phyloP scores from a whole-genome alignment of 129 eudicot species.

The Artemisia annua region DNA sequence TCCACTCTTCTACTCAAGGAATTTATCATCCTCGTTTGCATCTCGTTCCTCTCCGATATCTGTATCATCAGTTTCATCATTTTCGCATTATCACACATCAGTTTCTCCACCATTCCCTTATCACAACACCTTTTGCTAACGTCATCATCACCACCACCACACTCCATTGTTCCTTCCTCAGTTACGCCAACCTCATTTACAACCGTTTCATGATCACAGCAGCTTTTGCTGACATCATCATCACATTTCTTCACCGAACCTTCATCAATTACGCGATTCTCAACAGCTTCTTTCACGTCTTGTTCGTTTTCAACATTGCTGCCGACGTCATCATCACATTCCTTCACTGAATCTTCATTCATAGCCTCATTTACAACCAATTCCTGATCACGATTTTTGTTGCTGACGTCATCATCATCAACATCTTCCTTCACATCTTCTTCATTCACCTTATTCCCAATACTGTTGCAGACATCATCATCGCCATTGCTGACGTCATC shows the following conservation, averaged over 20 bases:
- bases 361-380: no score
- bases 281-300: no score
- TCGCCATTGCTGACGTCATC: not conserved
- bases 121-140: conserved; percentile 26
- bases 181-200: no score
- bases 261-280: conserved; percentile 24
- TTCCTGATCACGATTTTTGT: no score
- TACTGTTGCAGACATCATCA: not conserved
- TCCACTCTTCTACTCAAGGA: conserved; percentile 42
- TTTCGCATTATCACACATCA: conserved; percentile 45
- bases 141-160: conserved; percentile 1
- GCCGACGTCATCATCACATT: no score
- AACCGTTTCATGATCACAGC: no score
- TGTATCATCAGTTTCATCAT: conserved; percentile 43
- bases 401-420: not conserved
- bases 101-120: conserved; percentile 29
- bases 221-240: no score
- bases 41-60: conserved; percentile 44
- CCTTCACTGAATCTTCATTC: no score
- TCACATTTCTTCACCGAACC: conserved; percentile 34
- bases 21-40: conserved; percentile 42
- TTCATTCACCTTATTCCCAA: no score
- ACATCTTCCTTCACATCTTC: no score
- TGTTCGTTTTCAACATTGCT: no score
- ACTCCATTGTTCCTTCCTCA: no score